A percentile compares a stretch with the other conserved stretches of the same genome.
These are phyloP conservation scores for Naematelia encephala DNA, from an alignment of 768 basidiomycete genomes.

Conservation along the genomic window DNA sequence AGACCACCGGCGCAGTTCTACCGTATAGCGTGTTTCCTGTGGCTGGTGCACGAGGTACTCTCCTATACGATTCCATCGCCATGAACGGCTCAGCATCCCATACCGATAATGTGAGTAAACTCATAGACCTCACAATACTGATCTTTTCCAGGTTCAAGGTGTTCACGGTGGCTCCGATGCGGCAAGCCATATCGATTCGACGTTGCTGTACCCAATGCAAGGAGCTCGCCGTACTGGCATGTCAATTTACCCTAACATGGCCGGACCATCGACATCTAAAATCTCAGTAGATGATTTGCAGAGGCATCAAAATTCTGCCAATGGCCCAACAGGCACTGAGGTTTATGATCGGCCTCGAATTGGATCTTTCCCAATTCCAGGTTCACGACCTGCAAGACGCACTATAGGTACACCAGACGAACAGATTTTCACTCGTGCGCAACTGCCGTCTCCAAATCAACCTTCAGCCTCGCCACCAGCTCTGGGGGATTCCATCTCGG, in stretches of 20 bases:
- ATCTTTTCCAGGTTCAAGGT: background rate
- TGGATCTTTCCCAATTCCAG: background rate
- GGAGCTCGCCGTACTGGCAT: background rate
- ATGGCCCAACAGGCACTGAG: background rate
- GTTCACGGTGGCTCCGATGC: background rate
- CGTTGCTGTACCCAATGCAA: background rate
- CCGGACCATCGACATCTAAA: background rate
- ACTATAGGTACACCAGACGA: background rate
- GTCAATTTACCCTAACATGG: background rate
- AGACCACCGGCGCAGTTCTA: background rate
- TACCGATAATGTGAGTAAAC: background rate
- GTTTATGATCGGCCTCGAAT: background rate
- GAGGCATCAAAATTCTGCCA: background rate
- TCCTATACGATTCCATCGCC: background rate
- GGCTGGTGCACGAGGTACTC: background rate
- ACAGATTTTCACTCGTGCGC: background rate
- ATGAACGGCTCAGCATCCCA: background rate
- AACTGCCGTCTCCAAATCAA: background rate
- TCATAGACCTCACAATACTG: too few species aligned
- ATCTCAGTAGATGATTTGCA: background rate
- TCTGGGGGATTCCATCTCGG: slow-evolving; percentile 11
- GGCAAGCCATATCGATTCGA: background rate
- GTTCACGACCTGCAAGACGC: background rate
- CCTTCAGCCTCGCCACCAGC: background rate
- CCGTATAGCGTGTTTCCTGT: background rate